phyloP scores from a whole-genome alignment of 78 protist genomes.

The Dictyostelium capitatum region DNA sequence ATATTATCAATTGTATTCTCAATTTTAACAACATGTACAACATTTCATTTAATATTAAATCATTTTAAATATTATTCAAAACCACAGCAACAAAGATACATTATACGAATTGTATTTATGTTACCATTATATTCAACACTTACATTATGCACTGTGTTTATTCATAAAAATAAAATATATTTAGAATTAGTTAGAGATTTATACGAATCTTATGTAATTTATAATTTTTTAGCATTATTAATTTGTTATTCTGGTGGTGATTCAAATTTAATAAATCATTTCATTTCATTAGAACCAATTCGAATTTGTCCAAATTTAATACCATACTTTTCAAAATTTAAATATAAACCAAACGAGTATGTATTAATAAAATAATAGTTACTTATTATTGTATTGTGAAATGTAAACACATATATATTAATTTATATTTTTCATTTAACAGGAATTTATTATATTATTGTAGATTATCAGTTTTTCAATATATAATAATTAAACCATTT shows the following conservation, averaged over 20 bases:
- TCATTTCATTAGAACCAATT: constrained; percentile 29
- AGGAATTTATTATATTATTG: constrained; percentile 47
- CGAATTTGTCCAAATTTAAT: neutral
- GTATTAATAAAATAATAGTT: neutral
- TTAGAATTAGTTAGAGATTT: constrained; percentile 63
- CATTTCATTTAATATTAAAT: constrained; percentile 35
- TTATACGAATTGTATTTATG: constrained; percentile 44
- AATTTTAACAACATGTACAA: neutral
- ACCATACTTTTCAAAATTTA: constrained; percentile 15
- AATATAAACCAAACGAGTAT: constrained; percentile 60
- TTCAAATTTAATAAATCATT: constrained; percentile 53
- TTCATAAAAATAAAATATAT: constrained; percentile 9
- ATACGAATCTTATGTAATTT: constrained; percentile 69
- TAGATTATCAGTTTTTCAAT: constrained; percentile 67
- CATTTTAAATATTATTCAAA: constrained; percentile 34
- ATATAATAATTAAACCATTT: constrained; percentile 52
- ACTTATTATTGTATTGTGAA: neutral
- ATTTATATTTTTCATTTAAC: neutral
- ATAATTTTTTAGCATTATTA: constrained; percentile 54
- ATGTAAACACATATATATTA: neutral
- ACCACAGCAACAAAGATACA: constrained; percentile 44
- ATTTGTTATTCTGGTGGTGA: constrained; percentile 73
- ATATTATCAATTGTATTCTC: too few species aligned
- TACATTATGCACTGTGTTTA: constrained; percentile 10
- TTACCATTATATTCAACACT: constrained; percentile 48